These are phyloP conservation scores for Sporothrix luriei DNA, from an alignment of 2,329 filamentous ascomycete species.

Conservation along the genomic window DNA sequence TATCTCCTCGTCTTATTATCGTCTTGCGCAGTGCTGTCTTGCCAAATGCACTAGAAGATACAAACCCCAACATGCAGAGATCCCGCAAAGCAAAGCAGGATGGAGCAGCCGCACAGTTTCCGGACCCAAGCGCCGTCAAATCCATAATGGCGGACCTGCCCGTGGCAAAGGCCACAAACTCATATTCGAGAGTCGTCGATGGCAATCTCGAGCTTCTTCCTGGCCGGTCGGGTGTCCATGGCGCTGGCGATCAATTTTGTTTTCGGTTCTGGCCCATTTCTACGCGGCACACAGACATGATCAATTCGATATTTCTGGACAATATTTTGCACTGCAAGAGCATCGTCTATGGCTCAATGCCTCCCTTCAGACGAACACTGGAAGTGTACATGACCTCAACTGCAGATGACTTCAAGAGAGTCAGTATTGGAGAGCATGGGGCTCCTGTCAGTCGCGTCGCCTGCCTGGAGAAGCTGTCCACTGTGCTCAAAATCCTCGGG, in stretches of 20 bases:
- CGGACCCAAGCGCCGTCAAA: background rate
- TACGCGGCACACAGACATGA: background rate
- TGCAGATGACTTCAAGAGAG: background rate
- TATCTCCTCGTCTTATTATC: background rate
- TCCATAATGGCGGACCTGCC: background rate
- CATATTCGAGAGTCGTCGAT: background rate
- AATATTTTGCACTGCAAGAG: background rate
- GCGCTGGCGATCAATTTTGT: no score
- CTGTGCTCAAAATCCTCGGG: background rate
- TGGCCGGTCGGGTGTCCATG: no score
- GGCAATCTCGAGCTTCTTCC: no score
- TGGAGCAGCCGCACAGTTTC: constrained; percentile 1
- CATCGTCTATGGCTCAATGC: background rate
- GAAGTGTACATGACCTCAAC: background rate
- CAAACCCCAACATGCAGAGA: background rate
- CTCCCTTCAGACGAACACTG: background rate
- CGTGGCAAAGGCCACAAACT: background rate
- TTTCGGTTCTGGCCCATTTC: constrained; percentile 4
- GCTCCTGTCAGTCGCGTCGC: background rate
- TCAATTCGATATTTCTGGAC: background rate
- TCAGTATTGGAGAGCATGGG: background rate
- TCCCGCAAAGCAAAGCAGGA: background rate
- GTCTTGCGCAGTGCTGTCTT: background rate
- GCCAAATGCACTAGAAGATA: background rate
- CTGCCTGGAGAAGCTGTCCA: background rate